These are phyloP conservation scores for Colletotrichum sansevieriae DNA, from an alignment of 2,329 filamentous ascomycete species.

Conservation along the genomic window DNA sequence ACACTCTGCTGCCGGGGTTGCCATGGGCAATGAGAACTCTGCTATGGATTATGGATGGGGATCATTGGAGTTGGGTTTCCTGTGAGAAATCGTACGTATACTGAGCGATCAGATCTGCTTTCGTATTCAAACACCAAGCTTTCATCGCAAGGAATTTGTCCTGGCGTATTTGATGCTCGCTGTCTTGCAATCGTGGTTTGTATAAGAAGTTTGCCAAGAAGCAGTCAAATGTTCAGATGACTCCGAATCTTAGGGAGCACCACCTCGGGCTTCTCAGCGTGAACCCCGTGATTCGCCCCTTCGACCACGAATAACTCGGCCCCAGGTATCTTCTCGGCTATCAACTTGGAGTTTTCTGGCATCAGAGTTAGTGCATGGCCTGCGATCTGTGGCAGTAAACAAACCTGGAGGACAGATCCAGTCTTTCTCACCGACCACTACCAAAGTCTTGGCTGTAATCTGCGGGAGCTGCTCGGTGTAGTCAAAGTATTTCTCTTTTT, in stretches of 20 bases:
- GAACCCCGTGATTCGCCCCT: conserved; percentile 53
- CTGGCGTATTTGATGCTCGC: no score
- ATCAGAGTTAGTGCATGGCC: background rate
- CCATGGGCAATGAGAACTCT: conserved; percentile 23
- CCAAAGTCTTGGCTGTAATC: conserved; percentile 52
- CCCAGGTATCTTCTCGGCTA: conserved; percentile 46
- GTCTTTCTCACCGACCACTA: conserved; percentile 54
- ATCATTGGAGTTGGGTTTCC: conserved; percentile 38
- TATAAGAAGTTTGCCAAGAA: no score
- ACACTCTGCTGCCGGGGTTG: conserved; percentile 24
- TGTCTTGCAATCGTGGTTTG: no score
- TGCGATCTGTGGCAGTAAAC: background rate
- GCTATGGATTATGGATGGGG: conserved; percentile 41
- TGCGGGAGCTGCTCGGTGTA: conserved; percentile 48
- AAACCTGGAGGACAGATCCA: conserved; percentile 56
- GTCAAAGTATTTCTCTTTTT: conserved; percentile 54
- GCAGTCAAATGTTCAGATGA: conserved; percentile 28
- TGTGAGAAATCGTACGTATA: conserved; percentile 14
- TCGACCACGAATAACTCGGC: conserved; percentile 48
- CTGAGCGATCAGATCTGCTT: background rate
- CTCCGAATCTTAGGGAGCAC: conserved; percentile 47
- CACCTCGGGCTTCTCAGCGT: conserved; percentile 50
- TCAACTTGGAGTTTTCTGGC: conserved; percentile 50
- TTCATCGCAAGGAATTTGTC: background rate
- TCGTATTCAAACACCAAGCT: conserved; percentile 1